Conservation (phyloP, 305 asterid genomes). For the Fraxinus angustifolia region DNA sequence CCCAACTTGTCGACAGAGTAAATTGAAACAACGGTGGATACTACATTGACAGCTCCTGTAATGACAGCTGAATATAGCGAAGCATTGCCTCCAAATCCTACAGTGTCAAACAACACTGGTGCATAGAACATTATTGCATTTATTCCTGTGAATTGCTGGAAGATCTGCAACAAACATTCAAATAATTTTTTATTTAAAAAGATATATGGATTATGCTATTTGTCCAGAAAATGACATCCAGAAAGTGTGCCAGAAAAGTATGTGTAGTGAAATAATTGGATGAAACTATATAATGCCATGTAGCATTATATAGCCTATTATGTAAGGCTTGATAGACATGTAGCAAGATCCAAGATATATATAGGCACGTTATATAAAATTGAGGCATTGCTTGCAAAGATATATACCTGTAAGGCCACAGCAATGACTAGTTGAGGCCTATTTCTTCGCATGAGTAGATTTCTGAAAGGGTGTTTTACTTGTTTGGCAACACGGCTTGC, state of each 20-base stretch:
- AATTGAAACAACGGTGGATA: constrained; percentile 70
- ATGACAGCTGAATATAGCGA: constrained; percentile 76
- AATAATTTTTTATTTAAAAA: background rate
- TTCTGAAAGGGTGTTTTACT: constrained; percentile 85
- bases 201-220: background rate
- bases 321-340: too few relatives aligned
- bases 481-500: constrained; percentile 74
- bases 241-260: too few relatives aligned
- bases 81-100: constrained; percentile 70
- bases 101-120: constrained; percentile 64
- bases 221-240: too few relatives aligned
- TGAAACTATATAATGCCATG: too few relatives aligned
- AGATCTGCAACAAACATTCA: constrained; percentile 39
- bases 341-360: background rate
- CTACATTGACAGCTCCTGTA: constrained; percentile 71
- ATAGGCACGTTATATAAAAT: background rate
- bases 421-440: constrained; percentile 76
- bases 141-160: constrained; percentile 87
- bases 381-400: background rate
- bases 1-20: constrained; percentile 80
- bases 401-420: constrained; percentile 53
- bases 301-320: too few relatives aligned
- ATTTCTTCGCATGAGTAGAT: constrained; percentile 65
- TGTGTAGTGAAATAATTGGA: too few relatives aligned
- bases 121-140: constrained; percentile 93